Evolutionary conservation across 2,329 filamentous ascomycete genomes (phyloP).

Genomic region (Domatiomyces globalis): DNA sequence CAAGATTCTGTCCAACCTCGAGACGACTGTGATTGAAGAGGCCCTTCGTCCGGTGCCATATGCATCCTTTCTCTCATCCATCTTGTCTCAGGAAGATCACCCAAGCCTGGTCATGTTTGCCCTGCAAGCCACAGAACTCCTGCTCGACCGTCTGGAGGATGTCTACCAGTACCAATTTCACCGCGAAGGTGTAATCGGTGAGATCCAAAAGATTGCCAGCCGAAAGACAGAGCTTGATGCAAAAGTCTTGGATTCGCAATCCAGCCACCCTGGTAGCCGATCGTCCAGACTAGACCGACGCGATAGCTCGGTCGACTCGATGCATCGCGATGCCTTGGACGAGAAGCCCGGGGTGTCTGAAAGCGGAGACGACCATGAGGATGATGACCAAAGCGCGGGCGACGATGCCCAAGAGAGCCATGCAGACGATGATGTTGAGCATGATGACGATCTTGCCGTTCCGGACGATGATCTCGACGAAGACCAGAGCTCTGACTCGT

Average conservation of each 20-base stretch:
- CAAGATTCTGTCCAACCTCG: conserved; percentile 95
- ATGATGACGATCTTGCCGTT: conserved; percentile 39
- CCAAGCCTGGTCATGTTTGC: conserved; percentile 72
- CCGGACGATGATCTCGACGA: conserved; percentile 43
- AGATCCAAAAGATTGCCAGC: conserved; percentile 68
- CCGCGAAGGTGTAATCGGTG: conserved; percentile 84
- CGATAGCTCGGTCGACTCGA: conserved; percentile 8
- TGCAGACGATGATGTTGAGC: conserved; percentile 29
- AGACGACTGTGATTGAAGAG: conserved; percentile 68
- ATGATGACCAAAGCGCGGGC: conserved; percentile 40
- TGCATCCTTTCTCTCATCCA: conserved; percentile 87
- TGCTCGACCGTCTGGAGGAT: conserved; percentile 67
- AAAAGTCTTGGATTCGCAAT: conserved; percentile 1
- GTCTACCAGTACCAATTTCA: conserved; percentile 96
- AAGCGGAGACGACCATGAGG: conserved; percentile 35
- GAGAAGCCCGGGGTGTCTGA: conserved; percentile 24
- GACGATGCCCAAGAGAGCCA: conserved; percentile 37
- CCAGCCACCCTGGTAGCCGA: conserved; percentile 8
- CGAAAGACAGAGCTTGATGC: conserved; percentile 21
- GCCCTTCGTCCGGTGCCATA: conserved; percentile 80
- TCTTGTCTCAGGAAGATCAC: conserved; percentile 90
- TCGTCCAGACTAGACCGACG: background rate
- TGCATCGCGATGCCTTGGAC: conserved; percentile 22
- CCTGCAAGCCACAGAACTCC: conserved; percentile 74
- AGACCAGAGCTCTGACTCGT: conserved; percentile 50